Evolutionary conservation across 192 early-diverging fungal species (phyloP).

Genomic region (Gigaspora rosea): DNA sequence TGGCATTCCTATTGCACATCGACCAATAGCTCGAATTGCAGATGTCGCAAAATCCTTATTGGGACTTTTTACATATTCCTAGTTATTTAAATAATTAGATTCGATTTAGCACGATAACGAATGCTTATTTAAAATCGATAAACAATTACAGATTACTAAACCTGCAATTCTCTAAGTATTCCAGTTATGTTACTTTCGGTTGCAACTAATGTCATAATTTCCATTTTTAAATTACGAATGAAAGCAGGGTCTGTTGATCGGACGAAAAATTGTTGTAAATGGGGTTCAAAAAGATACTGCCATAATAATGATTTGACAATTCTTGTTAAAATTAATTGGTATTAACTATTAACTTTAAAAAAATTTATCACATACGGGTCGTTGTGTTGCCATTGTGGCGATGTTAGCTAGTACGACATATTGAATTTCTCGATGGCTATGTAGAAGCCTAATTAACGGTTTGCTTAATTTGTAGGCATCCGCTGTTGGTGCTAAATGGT

Average conservation of each 20-base stretch:
- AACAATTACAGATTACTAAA: constrained; percentile 21
- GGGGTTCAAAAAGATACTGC: constrained; percentile 65
- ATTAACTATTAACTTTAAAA: neutral
- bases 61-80: constrained; percentile 71
- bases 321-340: neutral
- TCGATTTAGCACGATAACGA: too few relatives aligned
- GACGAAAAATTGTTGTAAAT: constrained; percentile 80
- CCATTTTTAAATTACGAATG: constrained; percentile 81
- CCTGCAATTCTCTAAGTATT: constrained; percentile 77
- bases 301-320: neutral
- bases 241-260: constrained; percentile 75
- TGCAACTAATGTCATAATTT: constrained; percentile 74
- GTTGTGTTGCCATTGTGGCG: constrained; percentile 65
- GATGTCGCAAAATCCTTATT: constrained; percentile 66
- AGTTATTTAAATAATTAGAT: constrained; percentile 5
- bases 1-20: constrained; percentile 59
- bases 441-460: constrained; percentile 77
- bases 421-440: constrained; percentile 72
- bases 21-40: constrained; percentile 64
- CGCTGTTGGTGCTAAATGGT: constrained; percentile 61
- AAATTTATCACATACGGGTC: constrained; percentile 49
- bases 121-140: too few relatives aligned
- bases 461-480: constrained; percentile 61
- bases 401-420: constrained; percentile 80
- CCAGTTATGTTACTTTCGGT: constrained; percentile 65